Evolutionary conservation across 805 yeast genomes (phyloP), one percentile per base, ranked within the genome.

Genomic region (Kodamaea hsintzibuensis): DNA sequence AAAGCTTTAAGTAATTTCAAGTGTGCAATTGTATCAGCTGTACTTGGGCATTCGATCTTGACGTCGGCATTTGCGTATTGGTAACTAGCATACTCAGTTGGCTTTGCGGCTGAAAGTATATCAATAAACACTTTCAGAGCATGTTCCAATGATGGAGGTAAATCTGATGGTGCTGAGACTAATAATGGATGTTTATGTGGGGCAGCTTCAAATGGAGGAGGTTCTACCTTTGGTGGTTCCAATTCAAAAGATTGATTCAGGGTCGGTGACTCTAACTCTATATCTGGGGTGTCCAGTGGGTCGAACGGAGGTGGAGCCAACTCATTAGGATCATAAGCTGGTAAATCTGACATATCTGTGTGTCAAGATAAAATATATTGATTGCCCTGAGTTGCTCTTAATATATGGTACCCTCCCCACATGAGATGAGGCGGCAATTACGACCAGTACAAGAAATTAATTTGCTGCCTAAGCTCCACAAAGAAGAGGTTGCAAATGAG

Each of bases 1-100:
- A 68, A 65, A 4, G 68, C 62, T 39, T 56, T 58, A 18, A 66
- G 49, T 33, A 68, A 51, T 53, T 64, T 67, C 44, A 68, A 59
- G 53, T 66, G 69, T 7, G 62, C 57, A 9, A 60, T 49, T 2
- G 57, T 52, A 35, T 65, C 70, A 2, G 57, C 39, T 18, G 25
- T 22, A 4, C 35, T 42, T 2, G 49, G 51, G n/a, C 39, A 19
- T 18, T n/a, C 27, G 16, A 38, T 39, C n/a, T 47, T 47, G 17
- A 38, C 50, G 6, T 47, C 27, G 7, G 43, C 38, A 18, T 38
- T n/a, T 6, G 42, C 19, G 18, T 47, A 47, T 19, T 39, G 30
- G 13, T 35, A 37, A 17, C 50, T 39, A 12, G 42, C 43, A 17
- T 35, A 47, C 10, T 47, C 50, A 16, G n/a, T 12, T 10, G 50